These are phyloP conservation scores for Babesia gibsoni DNA, from an alignment of 169 alveolate genomes.

Conservation along the genomic window DNA sequence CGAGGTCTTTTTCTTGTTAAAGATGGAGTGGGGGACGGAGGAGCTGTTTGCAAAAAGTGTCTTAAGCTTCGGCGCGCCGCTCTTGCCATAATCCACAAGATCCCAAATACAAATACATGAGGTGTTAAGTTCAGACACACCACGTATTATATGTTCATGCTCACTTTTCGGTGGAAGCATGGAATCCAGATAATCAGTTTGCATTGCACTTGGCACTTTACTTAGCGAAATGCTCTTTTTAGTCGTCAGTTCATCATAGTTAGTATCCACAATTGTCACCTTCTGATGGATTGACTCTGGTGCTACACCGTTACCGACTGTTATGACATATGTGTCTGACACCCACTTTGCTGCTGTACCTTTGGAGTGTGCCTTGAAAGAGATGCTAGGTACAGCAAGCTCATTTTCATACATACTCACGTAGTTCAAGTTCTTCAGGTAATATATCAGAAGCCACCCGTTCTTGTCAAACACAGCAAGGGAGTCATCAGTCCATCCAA, in stretches of 20 bases:
- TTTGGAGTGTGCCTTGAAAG: conserved; percentile 43
- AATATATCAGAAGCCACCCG: conserved; percentile 53
- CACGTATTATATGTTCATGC: conserved; percentile 4
- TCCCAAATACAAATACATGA: conserved; percentile 58
- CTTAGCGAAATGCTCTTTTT: background rate
- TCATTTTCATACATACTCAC: conserved; percentile 1
- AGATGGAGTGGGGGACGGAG: conserved; percentile 3
- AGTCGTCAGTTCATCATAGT: background rate
- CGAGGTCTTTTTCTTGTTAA: conserved; percentile 12
- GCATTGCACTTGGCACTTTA: background rate
- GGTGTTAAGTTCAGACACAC: conserved; percentile 6
- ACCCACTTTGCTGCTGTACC: conserved; percentile 36
- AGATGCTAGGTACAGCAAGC: conserved; percentile 38
- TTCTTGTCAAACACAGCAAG: conserved; percentile 35
- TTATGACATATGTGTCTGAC: conserved; percentile 37
- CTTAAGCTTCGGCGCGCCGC: conserved; percentile 49
- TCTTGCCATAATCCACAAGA: conserved; percentile 45
- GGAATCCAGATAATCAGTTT: background rate
- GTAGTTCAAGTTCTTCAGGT: conserved; percentile 39
- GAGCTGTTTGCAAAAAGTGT: conserved; percentile 30
- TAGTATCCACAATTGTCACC: conserved; percentile 8
- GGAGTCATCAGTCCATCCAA: conserved; percentile 53
- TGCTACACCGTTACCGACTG: conserved; percentile 41
- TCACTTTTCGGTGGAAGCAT: background rate
- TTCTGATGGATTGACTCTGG: conserved; percentile 17